Evolutionary conservation across 306 rosid species (phyloP), one percentile per base, ranked within the genome.

Genomic region (Vicia sativa): DNA sequence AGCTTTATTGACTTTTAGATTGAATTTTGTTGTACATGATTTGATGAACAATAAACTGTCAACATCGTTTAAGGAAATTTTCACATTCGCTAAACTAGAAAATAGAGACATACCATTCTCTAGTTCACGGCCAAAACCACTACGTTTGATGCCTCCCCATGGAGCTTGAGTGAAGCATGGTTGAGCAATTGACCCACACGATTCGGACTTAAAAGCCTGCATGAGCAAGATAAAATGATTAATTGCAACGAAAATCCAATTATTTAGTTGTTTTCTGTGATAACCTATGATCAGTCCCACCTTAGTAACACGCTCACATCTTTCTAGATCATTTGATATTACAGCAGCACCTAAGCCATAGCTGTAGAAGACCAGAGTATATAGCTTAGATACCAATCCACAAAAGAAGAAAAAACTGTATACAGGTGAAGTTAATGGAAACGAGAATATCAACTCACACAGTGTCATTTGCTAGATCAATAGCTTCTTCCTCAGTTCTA

Each of bases 121-220:
- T 65, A 93, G 78, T 83, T 93, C 99, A 64, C 99, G 99, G 48
- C 99, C 99, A 29, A 88, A 93, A 71, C 99, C 99, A 45, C 99
- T 93, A 9, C 95, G 91, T 68, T 93, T 93, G 56, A 35, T 74
- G 87, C 99, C 99, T 71, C 99, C 99, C 99, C 99, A 93, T 14
- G 99, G 99, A 45, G 96, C 99, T 78, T 93, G 99, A 76, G 84
- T 73, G 81, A 93, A 93, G 84, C 96, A 90, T 66, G 99, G 99
- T 55, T 93, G 99, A 93, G 77, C 99, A 93, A 78, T 93, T 93
- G 77, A 90, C 4, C 99, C 99, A 93, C 13, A 90, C 97, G 61
- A 93, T 76, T 68, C 99, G 8, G 96, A 87, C 78, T 83, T 89
- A 64, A 93, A 50, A 53, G 90, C 97, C 99, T 93, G 87, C 72